Evolutionary conservation across 495 filamentous ascomycete genomes (phyloP).

Genomic region (Hyaloscypha variabilis): DNA sequence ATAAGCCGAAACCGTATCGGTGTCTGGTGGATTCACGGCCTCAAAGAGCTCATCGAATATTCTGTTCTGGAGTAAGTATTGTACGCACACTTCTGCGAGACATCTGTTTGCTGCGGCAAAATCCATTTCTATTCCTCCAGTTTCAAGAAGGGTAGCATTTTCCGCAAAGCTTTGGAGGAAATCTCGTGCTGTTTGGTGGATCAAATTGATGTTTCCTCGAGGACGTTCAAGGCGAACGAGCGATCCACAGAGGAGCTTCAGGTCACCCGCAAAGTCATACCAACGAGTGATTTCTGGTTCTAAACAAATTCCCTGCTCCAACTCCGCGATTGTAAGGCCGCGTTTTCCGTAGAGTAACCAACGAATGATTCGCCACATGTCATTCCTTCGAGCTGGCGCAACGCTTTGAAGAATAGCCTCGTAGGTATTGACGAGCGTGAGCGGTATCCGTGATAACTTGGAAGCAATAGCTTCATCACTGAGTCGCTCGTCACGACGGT

Average conservation of each 20-base stretch:
- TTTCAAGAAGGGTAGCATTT: background rate
- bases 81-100: constrained; percentile 3
- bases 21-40: background rate
- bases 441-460: constrained; percentile 2
- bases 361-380: constrained; percentile 19
- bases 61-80: constrained; percentile 13
- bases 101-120: background rate
- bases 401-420: constrained; percentile 10
- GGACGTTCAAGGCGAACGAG: background rate
- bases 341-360: constrained; percentile 7
- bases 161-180: constrained; percentile 2
- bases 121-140: background rate
- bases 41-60: background rate
- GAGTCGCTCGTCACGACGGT: constrained; percentile 10
- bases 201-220: background rate
- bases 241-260: constrained; percentile 14
- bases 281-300: constrained; percentile 8
- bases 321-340: constrained; percentile 3
- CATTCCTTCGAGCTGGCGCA: background rate
- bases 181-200: constrained; percentile 14
- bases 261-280: constrained; percentile 13
- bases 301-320: constrained; percentile 9
- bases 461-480: constrained; percentile 7
- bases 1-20: background rate
- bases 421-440: constrained; percentile 9